Base-by-base conservation (phyloP, 768 basidiomycete species). In the Hortiboletus campestris region DNA sequence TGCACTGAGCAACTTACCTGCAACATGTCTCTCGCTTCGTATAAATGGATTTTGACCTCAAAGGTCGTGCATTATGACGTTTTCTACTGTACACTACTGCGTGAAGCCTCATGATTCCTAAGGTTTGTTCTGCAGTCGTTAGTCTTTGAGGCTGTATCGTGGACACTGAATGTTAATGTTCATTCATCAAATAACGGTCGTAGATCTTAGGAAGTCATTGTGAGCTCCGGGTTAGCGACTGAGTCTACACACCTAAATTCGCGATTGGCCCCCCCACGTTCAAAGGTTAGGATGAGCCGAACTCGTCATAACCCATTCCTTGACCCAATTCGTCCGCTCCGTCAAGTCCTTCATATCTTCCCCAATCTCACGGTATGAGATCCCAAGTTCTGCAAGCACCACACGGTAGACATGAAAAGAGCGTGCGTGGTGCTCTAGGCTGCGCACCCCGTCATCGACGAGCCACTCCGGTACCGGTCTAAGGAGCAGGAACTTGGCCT, bases 401-500 rank as follows among this genome's bases (percentile, higher is more conserved):
- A 58, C 49, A n/a, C 70, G 67, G 58, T 76, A 84, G 22, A 76
- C 62, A 29, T 70, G 56, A 47, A 76, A 60, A 38, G 77, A 77
- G 34, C 68, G 66, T 2, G 67, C 66, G 39, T 79, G 78, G 29
- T 84, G 72, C 19, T 86, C 81, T 58, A 83, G 63, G 48, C 71
- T 79, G 6, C 86, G 79, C 32, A 86, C 74, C 1, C 85, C 86
- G 51, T 88, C 86, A 57, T 88, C 86, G 1, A 79, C 70, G 31
- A 82, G 29, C 86, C 86, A 88, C 55, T 82, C 84, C 13, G 68
- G 57, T 32, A 86, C 79, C 0, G 84, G 83, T 2, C 67, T 73
- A 38, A 88, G 70, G 22, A 88, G 73, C 17, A 88, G 63, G 63
- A 88, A 79, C 4, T 75, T 67, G n/a, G 80, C 76, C 28, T 60